These are phyloP conservation scores for Plectosphaerella plurivora DNA, from an alignment of 2,329 filamentous ascomycete genomes.

Conservation along the genomic window DNA sequence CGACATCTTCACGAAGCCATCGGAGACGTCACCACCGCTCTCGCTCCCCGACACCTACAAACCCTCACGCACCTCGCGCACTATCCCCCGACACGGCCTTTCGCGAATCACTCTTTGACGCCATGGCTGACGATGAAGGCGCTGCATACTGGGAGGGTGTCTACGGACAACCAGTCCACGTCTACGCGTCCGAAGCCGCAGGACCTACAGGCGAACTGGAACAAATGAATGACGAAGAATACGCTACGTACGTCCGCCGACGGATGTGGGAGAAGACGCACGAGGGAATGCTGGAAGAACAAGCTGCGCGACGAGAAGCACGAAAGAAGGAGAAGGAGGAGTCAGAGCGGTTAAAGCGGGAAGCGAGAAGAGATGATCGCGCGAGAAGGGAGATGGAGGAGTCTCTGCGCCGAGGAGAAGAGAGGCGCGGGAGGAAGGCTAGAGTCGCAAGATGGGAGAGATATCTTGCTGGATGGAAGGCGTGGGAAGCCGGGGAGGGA, in stretches of 20 bases:
- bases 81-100: conserved; percentile 74
- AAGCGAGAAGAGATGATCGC: conserved; percentile 26
- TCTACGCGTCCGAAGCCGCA: conserved; percentile 53
- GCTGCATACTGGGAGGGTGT: conserved; percentile 92
- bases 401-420: conserved; percentile 63
- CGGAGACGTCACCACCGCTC: conserved; percentile 24
- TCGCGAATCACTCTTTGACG: conserved; percentile 91
- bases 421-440: conserved; percentile 49
- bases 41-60: conserved; percentile 40
- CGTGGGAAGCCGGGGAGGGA: conserved; percentile 38
- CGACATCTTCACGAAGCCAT: conserved; percentile 13
- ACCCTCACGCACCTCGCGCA: conserved; percentile 39
- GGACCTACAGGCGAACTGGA: conserved; percentile 59
- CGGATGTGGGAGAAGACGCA: conserved; percentile 97
- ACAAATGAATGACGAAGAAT: conserved; percentile 89
- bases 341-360: conserved; percentile 35
- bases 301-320: conserved; percentile 55
- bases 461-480: conserved; percentile 62
- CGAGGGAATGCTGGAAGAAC: conserved; percentile 75
- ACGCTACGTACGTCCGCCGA: conserved; percentile 75
- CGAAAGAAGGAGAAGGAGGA: conserved; percentile 45
- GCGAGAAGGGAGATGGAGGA: conserved; percentile 65
- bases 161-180: conserved; percentile 93
- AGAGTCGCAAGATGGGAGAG: conserved; percentile 59
- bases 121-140: conserved; percentile 93